These are phyloP conservation scores for Tulasnella sp. DNA, from an alignment of 768 basidiomycete genomes.

Conservation along the genomic window DNA sequence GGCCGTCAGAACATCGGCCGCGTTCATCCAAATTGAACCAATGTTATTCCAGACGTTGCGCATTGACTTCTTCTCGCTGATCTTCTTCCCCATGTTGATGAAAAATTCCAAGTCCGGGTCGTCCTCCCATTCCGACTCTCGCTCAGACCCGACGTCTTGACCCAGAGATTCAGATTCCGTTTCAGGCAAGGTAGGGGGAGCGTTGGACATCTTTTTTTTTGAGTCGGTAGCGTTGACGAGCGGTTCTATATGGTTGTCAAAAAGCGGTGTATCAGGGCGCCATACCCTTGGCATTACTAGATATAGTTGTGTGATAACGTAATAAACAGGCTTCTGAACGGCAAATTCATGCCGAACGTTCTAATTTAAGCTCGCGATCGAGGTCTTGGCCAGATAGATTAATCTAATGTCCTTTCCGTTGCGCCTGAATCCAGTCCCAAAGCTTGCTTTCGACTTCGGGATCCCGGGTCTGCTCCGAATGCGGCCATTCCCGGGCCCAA, in stretches of 20 bases:
- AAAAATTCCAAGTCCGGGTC: not conserved
- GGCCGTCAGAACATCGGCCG: not conserved
- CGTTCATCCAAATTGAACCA: not conserved
- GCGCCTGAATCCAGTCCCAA: conserved; percentile 39
- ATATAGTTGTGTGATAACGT: not conserved
- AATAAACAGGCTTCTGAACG: not conserved
- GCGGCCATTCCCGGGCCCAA: conserved; percentile 13
- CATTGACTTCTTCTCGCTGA: not conserved
- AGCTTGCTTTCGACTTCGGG: conserved; percentile 35
- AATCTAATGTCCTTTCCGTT: conserved; percentile 31
- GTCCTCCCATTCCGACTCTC: not conserved
- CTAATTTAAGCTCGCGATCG: not conserved
- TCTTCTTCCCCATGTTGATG: not conserved
- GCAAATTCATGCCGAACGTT: not conserved
- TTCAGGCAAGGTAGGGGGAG: not conserved
- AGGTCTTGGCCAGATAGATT: not conserved
- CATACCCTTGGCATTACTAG: not conserved
- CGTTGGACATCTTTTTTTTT: too few relatives aligned
- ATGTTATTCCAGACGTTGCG: not conserved
- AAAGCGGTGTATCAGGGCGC: too few relatives aligned
- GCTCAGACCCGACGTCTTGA: not conserved
- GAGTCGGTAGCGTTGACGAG: too few relatives aligned
- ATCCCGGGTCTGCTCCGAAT: not conserved
- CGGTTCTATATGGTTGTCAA: too few relatives aligned
- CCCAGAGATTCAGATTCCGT: not conserved